Evolutionary conservation across 148 eudicot genomes (phyloP), one percentile per base, ranked within the genome.

Genomic region (Fagopyrum esculentum): DNA sequence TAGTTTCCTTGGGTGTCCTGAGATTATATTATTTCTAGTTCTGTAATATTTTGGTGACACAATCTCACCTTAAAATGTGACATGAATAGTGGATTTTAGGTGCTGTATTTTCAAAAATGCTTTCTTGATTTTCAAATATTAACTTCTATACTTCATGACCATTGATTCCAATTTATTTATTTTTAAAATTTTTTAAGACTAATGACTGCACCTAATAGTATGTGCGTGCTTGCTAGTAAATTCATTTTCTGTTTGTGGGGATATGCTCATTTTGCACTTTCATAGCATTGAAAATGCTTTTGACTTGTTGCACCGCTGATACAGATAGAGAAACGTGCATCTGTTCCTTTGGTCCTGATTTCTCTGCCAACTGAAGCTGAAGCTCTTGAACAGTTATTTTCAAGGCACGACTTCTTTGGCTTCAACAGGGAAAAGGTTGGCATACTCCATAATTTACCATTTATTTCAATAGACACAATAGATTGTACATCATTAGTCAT

Each of bases 381-480:
- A 30, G 75, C 69, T 82, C 83, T 91, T 71, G 89, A 88, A 78
- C 73, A 83, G 75, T 75, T 85, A 77, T 88, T 94, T 76, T 73
- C 78, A 72, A 80, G 79, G 77, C 84, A 88, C 78, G 87, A 87
- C 70, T 73, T 89, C 83, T 94, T 91, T 74, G 81, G 74, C 75
- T 90, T 90, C 74, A 83, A 86, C 81, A 73, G 80, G 2, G 84
- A 83, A 78, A 92, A 92, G 98, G 98, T 95, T 71, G 77, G 82
- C 73, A 46, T 77, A 6, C 43, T 45, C 45, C 43, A 45, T 12
- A 46, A 43, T 72, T 76, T 11, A 47, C 72, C 55, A 17, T n/a
- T 69, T 40, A 29, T 11, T 72, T 60, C n/a, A 22, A 64, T 35
- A 19, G 17, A 64, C 40, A 12, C 70, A 64, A 30, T 13, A 5